Conservation (phyloP, 345 rosid genomes). For the Salix caprea region DNA sequence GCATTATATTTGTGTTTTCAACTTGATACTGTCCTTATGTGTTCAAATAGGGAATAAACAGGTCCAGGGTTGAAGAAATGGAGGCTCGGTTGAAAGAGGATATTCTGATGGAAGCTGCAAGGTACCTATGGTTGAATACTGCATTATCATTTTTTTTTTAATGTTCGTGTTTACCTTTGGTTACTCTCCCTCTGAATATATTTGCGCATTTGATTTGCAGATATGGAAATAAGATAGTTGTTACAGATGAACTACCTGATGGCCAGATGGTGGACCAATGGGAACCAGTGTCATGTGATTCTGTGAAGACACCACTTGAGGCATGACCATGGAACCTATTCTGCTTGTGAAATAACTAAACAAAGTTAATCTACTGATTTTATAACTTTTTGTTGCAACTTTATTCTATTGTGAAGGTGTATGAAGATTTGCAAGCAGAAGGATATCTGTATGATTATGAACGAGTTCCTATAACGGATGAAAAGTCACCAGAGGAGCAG, state of each 20-base stretch:
- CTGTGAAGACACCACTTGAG: slow-evolving; percentile 89
- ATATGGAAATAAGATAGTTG: slow-evolving; percentile 95
- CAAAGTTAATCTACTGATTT: slow-evolving; percentile 10
- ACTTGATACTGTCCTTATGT: slow-evolving; percentile 12
- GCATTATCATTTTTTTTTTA: not conserved
- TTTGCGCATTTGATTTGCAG: slow-evolving; percentile 45
- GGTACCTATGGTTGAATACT: slow-evolving; percentile 38
- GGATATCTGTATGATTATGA: slow-evolving; percentile 87
- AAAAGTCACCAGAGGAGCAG: slow-evolving; percentile 86
- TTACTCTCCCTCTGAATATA: slow-evolving; percentile 9
- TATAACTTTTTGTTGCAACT: slow-evolving; percentile 16
- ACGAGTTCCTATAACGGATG: slow-evolving; percentile 95
- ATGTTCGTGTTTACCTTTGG: not conserved
- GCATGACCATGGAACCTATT: slow-evolving; percentile 33
- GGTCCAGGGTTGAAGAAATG: slow-evolving; percentile 93
- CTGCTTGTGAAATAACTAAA: slow-evolving; percentile 11
- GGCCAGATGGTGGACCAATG: slow-evolving; percentile 99
- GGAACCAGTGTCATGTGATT: slow-evolving; percentile 85
- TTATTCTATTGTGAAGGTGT: slow-evolving; percentile 48
- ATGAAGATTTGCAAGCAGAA: slow-evolving; percentile 78
- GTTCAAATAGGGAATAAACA: slow-evolving; percentile 73
- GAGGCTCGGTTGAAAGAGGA: slow-evolving; percentile 89
- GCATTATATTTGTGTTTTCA: not conserved
- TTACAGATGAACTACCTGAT: slow-evolving; percentile 96
- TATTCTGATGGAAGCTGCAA: slow-evolving; percentile 80